phyloP scores from a whole-genome alignment of 352 stramenopile species.

The Phytophthora tubulina region DNA sequence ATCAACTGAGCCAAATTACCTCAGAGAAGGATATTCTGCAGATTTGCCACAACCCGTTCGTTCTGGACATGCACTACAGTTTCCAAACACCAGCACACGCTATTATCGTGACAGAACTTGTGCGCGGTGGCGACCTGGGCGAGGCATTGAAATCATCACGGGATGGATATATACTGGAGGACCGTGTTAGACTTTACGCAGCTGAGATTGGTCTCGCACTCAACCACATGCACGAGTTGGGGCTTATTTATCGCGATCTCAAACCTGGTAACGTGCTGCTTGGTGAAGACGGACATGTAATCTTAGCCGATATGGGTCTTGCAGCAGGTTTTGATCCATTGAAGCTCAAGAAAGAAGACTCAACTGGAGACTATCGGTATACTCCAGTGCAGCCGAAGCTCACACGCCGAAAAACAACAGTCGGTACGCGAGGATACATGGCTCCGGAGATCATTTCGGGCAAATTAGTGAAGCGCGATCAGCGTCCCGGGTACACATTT shows the following conservation, averaged over 20 bases:
- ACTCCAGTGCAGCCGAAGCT: constrained; percentile 64
- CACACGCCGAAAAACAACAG: constrained; percentile 80
- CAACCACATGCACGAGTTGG: constrained; percentile 90
- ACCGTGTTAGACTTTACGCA: constrained; percentile 81
- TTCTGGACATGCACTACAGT: constrained; percentile 92
- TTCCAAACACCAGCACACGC: constrained; percentile 89
- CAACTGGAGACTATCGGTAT: constrained; percentile 50
- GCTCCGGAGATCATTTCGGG: constrained; percentile 92
- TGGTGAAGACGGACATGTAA: constrained; percentile 89
- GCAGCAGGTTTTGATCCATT: constrained; percentile 67
- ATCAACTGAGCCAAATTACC: constrained; percentile 87
- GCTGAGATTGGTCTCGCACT: constrained; percentile 89
- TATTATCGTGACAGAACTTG: constrained; percentile 91
- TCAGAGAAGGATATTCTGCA: constrained; percentile 92
- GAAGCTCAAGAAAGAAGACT: constrained; percentile 66
- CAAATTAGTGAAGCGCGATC: constrained; percentile 82
- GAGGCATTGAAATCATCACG: constrained; percentile 75
- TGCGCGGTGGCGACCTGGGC: constrained; percentile 82
- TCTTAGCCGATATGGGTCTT: constrained; percentile 91
- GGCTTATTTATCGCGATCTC: constrained; percentile 89
- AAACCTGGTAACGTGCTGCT: constrained; percentile 93
- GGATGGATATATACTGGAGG: constrained; percentile 81
- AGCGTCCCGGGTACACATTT: constrained; percentile 81
- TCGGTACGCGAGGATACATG: constrained; percentile 93
- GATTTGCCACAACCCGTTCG: constrained; percentile 90